phyloP scores from a whole-genome alignment of 179 eudicot genomes.

The Silene noctiflora region DNA sequence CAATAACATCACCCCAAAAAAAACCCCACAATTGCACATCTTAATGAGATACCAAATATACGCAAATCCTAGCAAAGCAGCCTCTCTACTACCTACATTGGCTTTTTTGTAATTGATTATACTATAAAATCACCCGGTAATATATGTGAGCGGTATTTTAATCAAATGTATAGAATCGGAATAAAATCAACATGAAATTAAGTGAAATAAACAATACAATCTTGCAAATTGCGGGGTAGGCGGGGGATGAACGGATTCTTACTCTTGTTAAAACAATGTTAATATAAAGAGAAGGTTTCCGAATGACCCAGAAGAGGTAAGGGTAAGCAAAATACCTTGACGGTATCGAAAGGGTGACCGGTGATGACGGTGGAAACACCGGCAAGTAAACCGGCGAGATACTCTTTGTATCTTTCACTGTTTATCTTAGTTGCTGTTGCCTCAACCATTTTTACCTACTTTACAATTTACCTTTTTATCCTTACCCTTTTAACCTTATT shows the following conservation, averaged over 20 bases:
- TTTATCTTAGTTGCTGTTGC: slow-evolving; percentile 31
- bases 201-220: too few relatives aligned
- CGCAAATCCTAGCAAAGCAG: too few relatives aligned
- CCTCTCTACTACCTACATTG: too few relatives aligned
- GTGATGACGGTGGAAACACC: slow-evolving; percentile 71
- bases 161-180: not conserved
- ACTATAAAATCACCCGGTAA: too few relatives aligned
- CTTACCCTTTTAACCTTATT: not conserved
- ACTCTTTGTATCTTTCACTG: slow-evolving; percentile 57
- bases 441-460: slow-evolving; percentile 22
- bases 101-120: too few relatives aligned
- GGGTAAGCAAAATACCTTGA: slow-evolving; percentile 46
- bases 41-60: too few relatives aligned
- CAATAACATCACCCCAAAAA: not conserved
- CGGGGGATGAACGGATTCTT: too few relatives aligned
- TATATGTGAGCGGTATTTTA: not conserved
- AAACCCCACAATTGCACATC: not conserved
- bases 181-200: too few relatives aligned
- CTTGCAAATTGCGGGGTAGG: too few relatives aligned
- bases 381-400: slow-evolving; percentile 78
- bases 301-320: too few relatives aligned
- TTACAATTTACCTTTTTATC: not conserved
- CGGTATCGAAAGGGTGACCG: slow-evolving; percentile 96
- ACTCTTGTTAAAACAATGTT: too few relatives aligned
- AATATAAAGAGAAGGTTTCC: too few relatives aligned